Conservation (phyloP, 2,329 filamentous ascomycete genomes). For the Bipolaris cookei region DNA sequence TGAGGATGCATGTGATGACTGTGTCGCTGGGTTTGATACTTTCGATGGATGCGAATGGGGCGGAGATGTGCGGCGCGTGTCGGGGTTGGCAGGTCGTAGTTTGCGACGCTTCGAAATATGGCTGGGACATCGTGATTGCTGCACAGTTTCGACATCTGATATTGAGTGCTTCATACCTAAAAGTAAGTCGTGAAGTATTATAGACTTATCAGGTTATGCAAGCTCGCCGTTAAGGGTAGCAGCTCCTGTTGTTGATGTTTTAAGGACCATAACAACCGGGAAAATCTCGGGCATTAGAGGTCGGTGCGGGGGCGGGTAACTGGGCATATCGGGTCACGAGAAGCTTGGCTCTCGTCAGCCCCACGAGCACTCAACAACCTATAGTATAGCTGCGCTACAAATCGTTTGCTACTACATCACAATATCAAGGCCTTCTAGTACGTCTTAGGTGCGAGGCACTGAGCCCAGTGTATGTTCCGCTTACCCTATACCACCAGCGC, state of each 20-base stretch:
- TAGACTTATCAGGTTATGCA: slow-evolving; percentile 1
- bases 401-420: background rate
- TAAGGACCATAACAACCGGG: background rate
- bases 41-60: slow-evolving; percentile 1
- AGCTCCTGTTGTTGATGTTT: background rate
- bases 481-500: background rate
- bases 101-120: slow-evolving; percentile 5
- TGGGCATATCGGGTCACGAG: background rate
- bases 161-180: background rate
- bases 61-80: slow-evolving; percentile 2
- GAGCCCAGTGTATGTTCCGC: background rate
- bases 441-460: background rate
- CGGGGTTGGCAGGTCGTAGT: background rate
- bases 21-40: slow-evolving; percentile 3
- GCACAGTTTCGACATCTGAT: background rate
- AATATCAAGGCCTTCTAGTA: too few relatives aligned
- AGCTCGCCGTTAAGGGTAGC: background rate
- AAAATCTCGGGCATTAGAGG: slow-evolving; percentile 4
- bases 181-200: background rate
- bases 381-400: background rate
- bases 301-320: background rate
- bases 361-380: background rate
- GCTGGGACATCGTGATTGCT: background rate
- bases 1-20: slow-evolving; percentile 1
- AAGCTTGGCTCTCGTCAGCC: slow-evolving; percentile 1